A percentile compares a stretch with the other conserved stretches of the same genome.
Evolutionary conservation across 1,284 basidiomycete species (phyloP).

Genomic region (Leccinum pachyderme): DNA sequence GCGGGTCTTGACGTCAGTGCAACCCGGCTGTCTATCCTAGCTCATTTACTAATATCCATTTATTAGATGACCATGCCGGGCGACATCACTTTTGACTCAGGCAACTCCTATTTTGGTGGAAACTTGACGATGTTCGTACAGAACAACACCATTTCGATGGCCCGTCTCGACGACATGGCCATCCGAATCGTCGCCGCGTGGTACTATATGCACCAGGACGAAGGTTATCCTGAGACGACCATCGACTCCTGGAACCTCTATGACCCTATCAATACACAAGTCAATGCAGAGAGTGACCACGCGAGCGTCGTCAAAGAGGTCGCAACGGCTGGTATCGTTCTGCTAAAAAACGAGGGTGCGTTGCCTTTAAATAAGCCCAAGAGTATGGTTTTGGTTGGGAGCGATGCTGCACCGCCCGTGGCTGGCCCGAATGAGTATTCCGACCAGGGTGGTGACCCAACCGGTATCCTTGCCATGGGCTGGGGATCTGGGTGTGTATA

Average conservation of each 20-base stretch:
- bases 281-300: constrained; percentile 62
- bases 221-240: constrained; percentile 55
- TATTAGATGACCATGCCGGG: constrained; percentile 42
- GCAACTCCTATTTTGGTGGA: constrained; percentile 45
- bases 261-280: constrained; percentile 47
- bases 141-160: constrained; percentile 36
- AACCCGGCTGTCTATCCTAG: background rate
- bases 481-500: constrained; percentile 55
- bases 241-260: constrained; percentile 51
- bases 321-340: constrained; percentile 66
- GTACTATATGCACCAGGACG: constrained; percentile 57
- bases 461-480: constrained; percentile 59
- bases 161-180: constrained; percentile 67
- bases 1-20: constrained; percentile 48
- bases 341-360: constrained; percentile 70
- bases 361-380: constrained; percentile 51
- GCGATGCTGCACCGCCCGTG: constrained; percentile 56
- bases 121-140: constrained; percentile 39
- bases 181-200: constrained; percentile 61
- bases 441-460: constrained; percentile 48
- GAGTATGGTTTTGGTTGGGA: constrained; percentile 37
- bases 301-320: constrained; percentile 61
- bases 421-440: constrained; percentile 57
- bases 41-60: background rate
- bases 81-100: constrained; percentile 34